Conservation (phyloP, 345 rosid genomes). For the Litchi chinensis region DNA sequence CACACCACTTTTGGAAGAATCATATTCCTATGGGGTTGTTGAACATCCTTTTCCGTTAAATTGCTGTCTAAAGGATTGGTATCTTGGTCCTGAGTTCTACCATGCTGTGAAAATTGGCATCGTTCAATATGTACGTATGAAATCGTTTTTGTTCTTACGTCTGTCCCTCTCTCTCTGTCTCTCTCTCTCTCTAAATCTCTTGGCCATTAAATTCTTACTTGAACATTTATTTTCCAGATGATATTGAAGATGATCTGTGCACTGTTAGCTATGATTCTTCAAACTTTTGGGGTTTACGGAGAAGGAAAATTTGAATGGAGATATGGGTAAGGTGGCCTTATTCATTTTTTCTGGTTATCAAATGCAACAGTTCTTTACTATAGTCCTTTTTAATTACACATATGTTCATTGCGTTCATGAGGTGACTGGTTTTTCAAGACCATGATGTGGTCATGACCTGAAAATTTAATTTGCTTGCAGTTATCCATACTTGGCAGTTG, state of each 20-base stretch:
- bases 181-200: slow-evolving; percentile 4
- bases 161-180: neutral
- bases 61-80: slow-evolving; percentile 75
- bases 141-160: slow-evolving; percentile 1
- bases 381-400: neutral
- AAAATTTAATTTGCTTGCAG: slow-evolving; percentile 50
- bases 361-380: neutral
- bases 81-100: slow-evolving; percentile 89
- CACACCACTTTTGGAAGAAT: slow-evolving; percentile 85
- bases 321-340: slow-evolving; percentile 64
- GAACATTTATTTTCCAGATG: slow-evolving; percentile 58
- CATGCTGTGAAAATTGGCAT: slow-evolving; percentile 96
- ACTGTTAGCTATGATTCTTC: slow-evolving; percentile 85
- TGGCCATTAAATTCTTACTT: slow-evolving; percentile 20
- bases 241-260: slow-evolving; percentile 94
- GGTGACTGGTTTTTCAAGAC: neutral
- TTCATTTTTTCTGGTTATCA: slow-evolving; percentile 6
- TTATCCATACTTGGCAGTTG: slow-evolving; percentile 93
- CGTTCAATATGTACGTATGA: slow-evolving; percentile 86
- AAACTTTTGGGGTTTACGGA: slow-evolving; percentile 93
- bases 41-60: slow-evolving; percentile 96
- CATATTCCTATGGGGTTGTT: slow-evolving; percentile 80
- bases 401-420: neutral
- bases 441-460: slow-evolving; percentile 12
- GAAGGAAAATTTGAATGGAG: slow-evolving; percentile 97